Conservation (phyloP, 2,329 filamentous ascomycete genomes). For the Ceratocystis cubensis region DNA sequence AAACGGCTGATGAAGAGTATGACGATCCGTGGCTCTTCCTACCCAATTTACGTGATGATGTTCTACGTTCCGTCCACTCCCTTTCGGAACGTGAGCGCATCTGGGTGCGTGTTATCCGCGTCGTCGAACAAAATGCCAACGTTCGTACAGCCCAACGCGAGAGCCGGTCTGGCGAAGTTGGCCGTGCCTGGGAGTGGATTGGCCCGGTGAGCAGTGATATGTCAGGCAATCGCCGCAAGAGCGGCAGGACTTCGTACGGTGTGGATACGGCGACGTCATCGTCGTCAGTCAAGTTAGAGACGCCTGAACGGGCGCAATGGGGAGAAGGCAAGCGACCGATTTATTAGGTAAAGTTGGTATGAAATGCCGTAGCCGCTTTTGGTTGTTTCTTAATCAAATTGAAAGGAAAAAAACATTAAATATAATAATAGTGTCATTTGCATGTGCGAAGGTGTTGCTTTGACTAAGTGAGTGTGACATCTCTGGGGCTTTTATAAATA, state of each 20-base stretch:
- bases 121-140: conserved; percentile 91
- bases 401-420: neutral
- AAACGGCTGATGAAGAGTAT: conserved; percentile 54
- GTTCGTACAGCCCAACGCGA: conserved; percentile 63
- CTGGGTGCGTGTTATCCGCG: conserved; percentile 68
- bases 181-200: conserved; percentile 59
- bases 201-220: conserved; percentile 40
- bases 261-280: conserved; percentile 25
- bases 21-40: conserved; percentile 74
- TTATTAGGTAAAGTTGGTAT: conserved; percentile 27
- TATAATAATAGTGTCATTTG: too few relatives aligned
- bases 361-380: conserved; percentile 16
- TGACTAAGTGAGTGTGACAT: neutral
- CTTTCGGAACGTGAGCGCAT: conserved; percentile 63
- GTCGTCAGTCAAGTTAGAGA: conserved; percentile 27
- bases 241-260: conserved; percentile 40
- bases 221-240: conserved; percentile 25
- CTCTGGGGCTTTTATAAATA: neutral
- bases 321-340: conserved; percentile 32
- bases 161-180: conserved; percentile 52
- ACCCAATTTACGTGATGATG: conserved; percentile 81
- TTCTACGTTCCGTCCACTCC: conserved; percentile 69
- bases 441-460: neutral
- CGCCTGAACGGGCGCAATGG: conserved; percentile 28
- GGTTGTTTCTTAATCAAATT: conserved; percentile 12